A percentile compares a stretch with the other conserved stretches of the same genome.
Evolutionary conservation across 345 rosid species (phyloP).

Genomic region (Populus nigra): DNA sequence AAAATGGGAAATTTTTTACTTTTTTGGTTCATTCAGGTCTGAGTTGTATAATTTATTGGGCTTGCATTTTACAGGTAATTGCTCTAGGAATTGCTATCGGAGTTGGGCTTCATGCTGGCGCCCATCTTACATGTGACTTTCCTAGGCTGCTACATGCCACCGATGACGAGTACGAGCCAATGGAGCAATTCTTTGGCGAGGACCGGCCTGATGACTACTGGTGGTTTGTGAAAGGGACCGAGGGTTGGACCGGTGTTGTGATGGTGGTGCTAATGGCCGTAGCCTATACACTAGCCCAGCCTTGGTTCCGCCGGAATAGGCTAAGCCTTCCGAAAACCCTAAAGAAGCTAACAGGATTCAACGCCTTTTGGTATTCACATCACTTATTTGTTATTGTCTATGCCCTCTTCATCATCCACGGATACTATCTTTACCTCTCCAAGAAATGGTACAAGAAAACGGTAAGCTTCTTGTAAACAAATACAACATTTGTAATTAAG

Average conservation of each 20-base stretch:
- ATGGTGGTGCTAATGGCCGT: slow-evolving; percentile 71
- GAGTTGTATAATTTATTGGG: background rate
- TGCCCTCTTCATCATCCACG: slow-evolving; percentile 62
- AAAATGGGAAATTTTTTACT: too few relatives aligned
- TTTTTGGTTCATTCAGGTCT: background rate
- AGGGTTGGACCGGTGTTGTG: slow-evolving; percentile 70
- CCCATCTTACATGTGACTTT: slow-evolving; percentile 76
- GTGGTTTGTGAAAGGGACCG: slow-evolving; percentile 74
- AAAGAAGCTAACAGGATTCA: slow-evolving; percentile 69
- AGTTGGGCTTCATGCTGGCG: slow-evolving; percentile 51
- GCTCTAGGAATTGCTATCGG: slow-evolving; percentile 68
- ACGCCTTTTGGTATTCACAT: slow-evolving; percentile 87
- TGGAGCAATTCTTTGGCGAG: slow-evolving; percentile 59
- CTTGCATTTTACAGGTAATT: slow-evolving; percentile 7
- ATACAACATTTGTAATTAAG: too few relatives aligned
- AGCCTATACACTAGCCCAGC: slow-evolving; percentile 60
- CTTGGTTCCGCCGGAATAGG: slow-evolving; percentile 72
- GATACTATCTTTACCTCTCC: slow-evolving; percentile 57
- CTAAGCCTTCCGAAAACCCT: slow-evolving; percentile 53
- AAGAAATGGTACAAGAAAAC: slow-evolving; percentile 72
- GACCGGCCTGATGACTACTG: slow-evolving; percentile 58
- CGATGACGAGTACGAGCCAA: slow-evolving; percentile 51
- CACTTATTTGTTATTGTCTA: slow-evolving; percentile 75
- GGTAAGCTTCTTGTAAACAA: slow-evolving; percentile 30
- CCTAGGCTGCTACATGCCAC: slow-evolving; percentile 72